These are phyloP conservation scores for Jamesozyma spencerorum DNA, from an alignment of 805 yeast species.

Conservation along the genomic window DNA sequence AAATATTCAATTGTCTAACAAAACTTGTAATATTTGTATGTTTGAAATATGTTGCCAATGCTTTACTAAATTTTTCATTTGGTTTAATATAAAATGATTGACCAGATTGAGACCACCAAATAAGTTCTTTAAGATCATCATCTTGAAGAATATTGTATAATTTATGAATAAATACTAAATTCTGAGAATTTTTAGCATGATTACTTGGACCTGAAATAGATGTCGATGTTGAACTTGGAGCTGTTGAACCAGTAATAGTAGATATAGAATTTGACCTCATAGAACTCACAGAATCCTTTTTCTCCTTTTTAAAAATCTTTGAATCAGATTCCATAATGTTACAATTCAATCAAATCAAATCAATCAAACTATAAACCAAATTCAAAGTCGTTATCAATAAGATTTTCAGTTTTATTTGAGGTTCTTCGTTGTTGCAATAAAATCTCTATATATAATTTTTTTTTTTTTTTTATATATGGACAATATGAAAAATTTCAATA, in stretches of 20 bases:
- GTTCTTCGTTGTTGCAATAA: no score
- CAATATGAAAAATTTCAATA: no score
- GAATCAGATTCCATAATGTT: no score
- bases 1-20: constrained; percentile 73
- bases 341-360: no score
- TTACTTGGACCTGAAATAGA: constrained; percentile 1
- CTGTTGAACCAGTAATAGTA: background rate
- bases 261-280: background rate
- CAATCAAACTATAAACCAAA: no score
- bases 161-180: constrained; percentile 75
- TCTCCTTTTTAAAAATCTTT: no score
- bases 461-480: no score
- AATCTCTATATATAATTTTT: no score
- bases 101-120: constrained; percentile 71
- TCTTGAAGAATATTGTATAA: constrained; percentile 88
- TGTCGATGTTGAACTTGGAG: background rate
- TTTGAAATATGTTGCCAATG: constrained; percentile 55
- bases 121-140: constrained; percentile 55
- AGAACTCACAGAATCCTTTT: background rate
- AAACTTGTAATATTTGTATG: constrained; percentile 75
- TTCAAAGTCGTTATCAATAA: no score
- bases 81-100: constrained; percentile 76
- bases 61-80: constrained; percentile 77
- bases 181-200: constrained; percentile 26
- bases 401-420: no score